phyloP scores from a whole-genome alignment of 108 stramenopile species.

The Cyclotella cryptica region DNA sequence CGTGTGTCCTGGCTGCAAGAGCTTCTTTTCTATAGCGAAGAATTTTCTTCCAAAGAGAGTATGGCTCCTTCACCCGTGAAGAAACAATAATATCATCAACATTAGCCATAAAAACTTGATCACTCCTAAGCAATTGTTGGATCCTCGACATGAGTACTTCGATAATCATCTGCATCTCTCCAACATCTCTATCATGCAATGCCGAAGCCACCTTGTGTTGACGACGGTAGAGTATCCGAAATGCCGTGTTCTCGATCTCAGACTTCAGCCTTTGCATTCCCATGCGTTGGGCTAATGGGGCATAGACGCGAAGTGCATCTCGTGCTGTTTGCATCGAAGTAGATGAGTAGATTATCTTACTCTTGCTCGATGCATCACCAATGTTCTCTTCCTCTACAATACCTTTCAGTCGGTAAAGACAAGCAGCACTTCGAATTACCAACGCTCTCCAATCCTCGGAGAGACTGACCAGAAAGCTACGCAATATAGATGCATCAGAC shows the following conservation, averaged over 20 bases:
- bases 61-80: slow-evolving; percentile 81
- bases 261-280: slow-evolving; percentile 78
- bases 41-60: slow-evolving; percentile 80
- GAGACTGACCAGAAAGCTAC: slow-evolving; percentile 65
- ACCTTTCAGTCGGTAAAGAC: slow-evolving; percentile 77
- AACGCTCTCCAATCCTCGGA: slow-evolving; percentile 83
- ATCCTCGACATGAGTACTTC: slow-evolving; percentile 56
- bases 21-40: slow-evolving; percentile 71
- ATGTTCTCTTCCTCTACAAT: slow-evolving; percentile 30
- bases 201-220: slow-evolving; percentile 70
- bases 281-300: slow-evolving; percentile 69
- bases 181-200: slow-evolving; percentile 58
- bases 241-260: slow-evolving; percentile 72
- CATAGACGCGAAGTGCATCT: slow-evolving; percentile 73
- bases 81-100: slow-evolving; percentile 59
- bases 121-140: slow-evolving; percentile 56
- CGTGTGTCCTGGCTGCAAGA: slow-evolving; percentile 65
- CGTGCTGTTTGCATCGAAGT: slow-evolving; percentile 49
- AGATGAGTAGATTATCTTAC: slow-evolving; percentile 21
- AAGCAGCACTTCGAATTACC: slow-evolving; percentile 77
- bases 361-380: background rate
- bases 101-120: slow-evolving; percentile 57
- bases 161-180: slow-evolving; percentile 62
- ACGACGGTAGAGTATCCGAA: slow-evolving; percentile 78
- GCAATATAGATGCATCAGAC: slow-evolving; percentile 50